Conservation (phyloP, 2,329 filamentous ascomycete species). For the Niveomyces coronatus region DNA sequence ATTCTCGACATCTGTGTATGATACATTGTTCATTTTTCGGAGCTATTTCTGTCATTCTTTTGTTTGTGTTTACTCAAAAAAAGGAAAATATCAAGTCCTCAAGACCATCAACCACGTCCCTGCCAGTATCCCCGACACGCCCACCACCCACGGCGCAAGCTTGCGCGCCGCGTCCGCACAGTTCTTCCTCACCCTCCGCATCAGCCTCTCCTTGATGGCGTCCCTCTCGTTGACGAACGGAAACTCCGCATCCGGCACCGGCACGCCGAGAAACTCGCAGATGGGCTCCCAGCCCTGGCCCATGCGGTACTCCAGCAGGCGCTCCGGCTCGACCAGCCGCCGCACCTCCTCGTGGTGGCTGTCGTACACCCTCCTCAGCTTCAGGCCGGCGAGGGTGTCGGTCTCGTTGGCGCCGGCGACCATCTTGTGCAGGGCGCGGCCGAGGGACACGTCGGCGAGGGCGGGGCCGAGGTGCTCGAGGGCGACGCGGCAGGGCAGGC, state of each 20-base stretch:
- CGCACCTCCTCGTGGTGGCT: conserved; percentile 19
- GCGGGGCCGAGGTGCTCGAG: neutral
- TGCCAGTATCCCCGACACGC: too few relatives aligned
- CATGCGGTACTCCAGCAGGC: conserved; percentile 20
- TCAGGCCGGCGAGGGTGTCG: neutral
- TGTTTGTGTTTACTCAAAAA: too few relatives aligned
- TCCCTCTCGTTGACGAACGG: conserved; percentile 18
- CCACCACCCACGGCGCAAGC: too few relatives aligned
- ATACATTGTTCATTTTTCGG: too few relatives aligned
- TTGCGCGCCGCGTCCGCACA: too few relatives aligned
- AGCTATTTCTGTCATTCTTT: too few relatives aligned
- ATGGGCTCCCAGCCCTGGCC: conserved; percentile 23
- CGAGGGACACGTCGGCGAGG: neutral
- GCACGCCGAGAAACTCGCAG: conserved; percentile 23
- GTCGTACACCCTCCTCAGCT: conserved; percentile 14
- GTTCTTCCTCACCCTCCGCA: too few relatives aligned
- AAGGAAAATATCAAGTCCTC: too few relatives aligned
- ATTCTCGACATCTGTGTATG: too few relatives aligned
- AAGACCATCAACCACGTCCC: too few relatives aligned
- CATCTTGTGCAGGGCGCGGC: conserved; percentile 7
- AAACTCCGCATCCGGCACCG: conserved; percentile 18
- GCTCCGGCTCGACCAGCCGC: conserved; percentile 13
- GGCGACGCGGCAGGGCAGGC: neutral
- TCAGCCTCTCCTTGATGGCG: neutral
- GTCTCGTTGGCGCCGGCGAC: conserved; percentile 11